Percentiles rank a stretch among this genome's conserved stretches.
phyloP scores from a whole-genome alignment of 2,329 filamentous ascomycete species.

The Fusarium sp. region DNA sequence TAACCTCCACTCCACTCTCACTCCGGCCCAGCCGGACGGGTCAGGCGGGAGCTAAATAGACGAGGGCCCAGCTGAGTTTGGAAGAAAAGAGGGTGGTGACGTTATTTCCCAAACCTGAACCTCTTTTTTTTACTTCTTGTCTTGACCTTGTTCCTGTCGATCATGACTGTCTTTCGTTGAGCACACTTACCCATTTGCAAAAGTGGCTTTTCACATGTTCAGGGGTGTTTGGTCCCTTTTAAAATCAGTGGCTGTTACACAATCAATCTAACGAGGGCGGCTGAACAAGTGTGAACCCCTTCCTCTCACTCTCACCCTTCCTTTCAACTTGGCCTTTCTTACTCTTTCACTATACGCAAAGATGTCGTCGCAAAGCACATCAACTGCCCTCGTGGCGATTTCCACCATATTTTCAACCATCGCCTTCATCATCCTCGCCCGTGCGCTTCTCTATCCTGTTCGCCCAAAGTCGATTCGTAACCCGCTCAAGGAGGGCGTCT shows the following conservation, averaged over 20 bases:
- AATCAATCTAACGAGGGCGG: conserved; percentile 7
- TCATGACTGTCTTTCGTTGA: neutral
- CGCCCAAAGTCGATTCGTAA: conserved; percentile 59
- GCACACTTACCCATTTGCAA: neutral
- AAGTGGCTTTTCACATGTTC: conserved; percentile 2
- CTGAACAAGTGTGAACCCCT: conserved; percentile 23
- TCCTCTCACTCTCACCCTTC: conserved; percentile 6
- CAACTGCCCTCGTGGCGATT: conserved; percentile 54
- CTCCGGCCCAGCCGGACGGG: conserved; percentile 3
- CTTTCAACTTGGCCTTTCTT: neutral
- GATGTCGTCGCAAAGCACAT: conserved; percentile 34
- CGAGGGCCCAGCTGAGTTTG: conserved; percentile 2
- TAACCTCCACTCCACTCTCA: neutral
- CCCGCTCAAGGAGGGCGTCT: conserved; percentile 60
- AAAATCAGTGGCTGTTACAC: conserved; percentile 9
- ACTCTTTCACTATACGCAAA: neutral
- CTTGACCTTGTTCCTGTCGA: conserved; percentile 10
- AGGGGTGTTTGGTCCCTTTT: neutral
- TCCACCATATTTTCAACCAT: conserved; percentile 61
- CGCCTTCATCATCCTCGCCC: conserved; percentile 55
- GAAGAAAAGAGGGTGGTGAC: conserved; percentile 5
- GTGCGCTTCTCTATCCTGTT: conserved; percentile 58
- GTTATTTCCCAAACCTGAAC: conserved; percentile 8
- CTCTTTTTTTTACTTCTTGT: neutral
- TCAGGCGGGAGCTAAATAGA: conserved; percentile 18